Base-by-base conservation (phyloP, 306 rosid species). In the Acacia melanoxylon region DNA sequence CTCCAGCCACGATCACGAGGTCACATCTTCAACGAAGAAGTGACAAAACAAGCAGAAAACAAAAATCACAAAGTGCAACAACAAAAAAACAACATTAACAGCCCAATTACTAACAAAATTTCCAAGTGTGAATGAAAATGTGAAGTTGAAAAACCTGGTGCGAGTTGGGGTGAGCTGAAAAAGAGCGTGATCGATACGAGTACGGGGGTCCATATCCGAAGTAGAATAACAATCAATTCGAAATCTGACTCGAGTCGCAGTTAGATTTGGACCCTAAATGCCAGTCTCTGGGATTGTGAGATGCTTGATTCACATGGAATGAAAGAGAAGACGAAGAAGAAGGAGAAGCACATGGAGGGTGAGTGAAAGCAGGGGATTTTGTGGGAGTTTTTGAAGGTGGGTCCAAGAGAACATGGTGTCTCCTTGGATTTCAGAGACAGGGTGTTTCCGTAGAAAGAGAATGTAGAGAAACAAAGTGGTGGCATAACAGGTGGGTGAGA, bases 141-240 rank as follows among this genome's bases (percentile, higher is more conserved):
- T 77, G 59, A 77, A 82, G 49, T 8, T 37, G 59, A 25, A 56
- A 70, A 84, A 93, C 99, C 99, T 93, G 87, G 99, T 96, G 79
- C 99, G 73, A 69, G 99, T 96, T 71, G 99, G 99, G 59, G 99
- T 96, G 85, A 96, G 99, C 89, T 96, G 99, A 87, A 96, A 96
- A 78, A 92, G 94, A 51, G 87, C 94, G 86, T 96, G 91, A 87
- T 96, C 97, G 84, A 96, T 92, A 75, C 85, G 91, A 87, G 92
- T 81, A n/a, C 84, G 88, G 54, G 91, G 88, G 78, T 96, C 98
- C 99, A 96, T 96, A 87, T 76, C 67, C 11, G 49, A 75, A 37
- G 69, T 44, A 79, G 72, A 74, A 42, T 20, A 84, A 65, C n/a
- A 12, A 31, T 37, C 11, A 49, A 20, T 76, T 88, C 42, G 85